phyloP scores from a whole-genome alignment of 306 rosid genomes.

The Coriaria nepalensis region DNA sequence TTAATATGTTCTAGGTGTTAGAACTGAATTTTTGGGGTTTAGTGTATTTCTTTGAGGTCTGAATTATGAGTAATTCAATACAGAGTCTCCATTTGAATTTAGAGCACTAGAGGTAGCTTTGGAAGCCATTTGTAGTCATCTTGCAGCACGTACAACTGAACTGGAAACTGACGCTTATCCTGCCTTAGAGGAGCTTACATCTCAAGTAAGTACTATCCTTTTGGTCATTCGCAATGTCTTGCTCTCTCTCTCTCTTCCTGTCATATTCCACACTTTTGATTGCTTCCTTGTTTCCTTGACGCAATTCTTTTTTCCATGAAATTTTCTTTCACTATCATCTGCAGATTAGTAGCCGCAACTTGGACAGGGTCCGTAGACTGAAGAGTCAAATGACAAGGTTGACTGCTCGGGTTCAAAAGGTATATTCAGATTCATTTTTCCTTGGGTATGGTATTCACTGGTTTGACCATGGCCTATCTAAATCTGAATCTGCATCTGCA shows the following conservation, averaged over 20 bases:
- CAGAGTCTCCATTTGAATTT: constrained; percentile 90
- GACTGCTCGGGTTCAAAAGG: constrained; percentile 98
- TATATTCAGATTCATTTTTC: constrained; percentile 11
- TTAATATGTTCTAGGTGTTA: too few relatives aligned
- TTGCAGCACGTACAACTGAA: constrained; percentile 86
- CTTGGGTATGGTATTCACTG: background rate
- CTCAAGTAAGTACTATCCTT: constrained; percentile 34
- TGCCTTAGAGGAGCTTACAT: constrained; percentile 87
- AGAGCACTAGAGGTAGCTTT: constrained; percentile 92
- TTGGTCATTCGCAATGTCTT: too few relatives aligned
- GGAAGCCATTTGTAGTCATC: constrained; percentile 94
- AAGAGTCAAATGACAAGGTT: constrained; percentile 97
- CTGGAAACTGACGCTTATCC: constrained; percentile 95
- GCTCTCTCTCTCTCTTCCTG: constrained; percentile 1
- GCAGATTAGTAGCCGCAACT: constrained; percentile 91
- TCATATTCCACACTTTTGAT: background rate
- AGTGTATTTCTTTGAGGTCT: too few relatives aligned
- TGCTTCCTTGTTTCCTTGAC: constrained; percentile 1
- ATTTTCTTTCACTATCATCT: constrained; percentile 9
- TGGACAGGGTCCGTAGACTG: constrained; percentile 92
- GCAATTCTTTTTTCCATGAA: constrained; percentile 3
- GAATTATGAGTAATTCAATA: constrained; percentile 17
- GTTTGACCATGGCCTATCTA: background rate
- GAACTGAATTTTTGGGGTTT: too few relatives aligned
- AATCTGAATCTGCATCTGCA: background rate